A percentile compares a stretch with the other conserved stretches of the same genome.
Evolutionary conservation across 306 rosid species (phyloP).

Genomic region (Sindora glabra): DNA sequence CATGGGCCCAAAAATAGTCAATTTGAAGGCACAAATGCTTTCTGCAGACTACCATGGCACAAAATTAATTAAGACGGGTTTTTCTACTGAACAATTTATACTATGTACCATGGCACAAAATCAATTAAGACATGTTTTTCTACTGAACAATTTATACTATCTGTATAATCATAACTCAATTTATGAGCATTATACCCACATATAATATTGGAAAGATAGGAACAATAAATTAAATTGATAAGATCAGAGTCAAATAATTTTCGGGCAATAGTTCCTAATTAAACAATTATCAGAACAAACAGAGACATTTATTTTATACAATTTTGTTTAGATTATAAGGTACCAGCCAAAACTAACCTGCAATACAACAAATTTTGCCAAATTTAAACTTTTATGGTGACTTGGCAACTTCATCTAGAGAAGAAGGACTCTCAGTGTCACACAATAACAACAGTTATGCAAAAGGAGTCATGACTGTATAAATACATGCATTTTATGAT

Average conservation of each 20-base stretch:
- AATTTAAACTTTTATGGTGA: conserved; percentile 48
- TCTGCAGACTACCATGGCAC: conserved; percentile 3
- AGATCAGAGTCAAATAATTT: conserved; percentile 6
- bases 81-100: neutral
- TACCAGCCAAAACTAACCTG: no score
- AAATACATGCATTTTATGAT: conserved; percentile 20
- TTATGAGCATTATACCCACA: neutral
- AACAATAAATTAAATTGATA: neutral
- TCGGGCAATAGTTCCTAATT: conserved; percentile 7
- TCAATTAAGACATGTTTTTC: no score
- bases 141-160: neutral
- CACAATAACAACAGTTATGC: conserved; percentile 64
- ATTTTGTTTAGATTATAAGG: no score
- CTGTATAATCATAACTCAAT: neutral
- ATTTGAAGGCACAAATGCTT: no score
- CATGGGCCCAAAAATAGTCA: no score
- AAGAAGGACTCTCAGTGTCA: conserved; percentile 81
- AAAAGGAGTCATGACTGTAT: conserved; percentile 14
- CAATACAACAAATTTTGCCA: conserved; percentile 82
- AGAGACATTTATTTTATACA: neutral
- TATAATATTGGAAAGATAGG: neutral
- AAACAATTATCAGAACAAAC: neutral
- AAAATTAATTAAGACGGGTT: conserved; percentile 3
- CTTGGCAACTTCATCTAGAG: conserved; percentile 82
- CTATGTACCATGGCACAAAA: no score